phyloP scores from a whole-genome alignment of 2,329 filamentous ascomycete species.

The Fusarium compactum region DNA sequence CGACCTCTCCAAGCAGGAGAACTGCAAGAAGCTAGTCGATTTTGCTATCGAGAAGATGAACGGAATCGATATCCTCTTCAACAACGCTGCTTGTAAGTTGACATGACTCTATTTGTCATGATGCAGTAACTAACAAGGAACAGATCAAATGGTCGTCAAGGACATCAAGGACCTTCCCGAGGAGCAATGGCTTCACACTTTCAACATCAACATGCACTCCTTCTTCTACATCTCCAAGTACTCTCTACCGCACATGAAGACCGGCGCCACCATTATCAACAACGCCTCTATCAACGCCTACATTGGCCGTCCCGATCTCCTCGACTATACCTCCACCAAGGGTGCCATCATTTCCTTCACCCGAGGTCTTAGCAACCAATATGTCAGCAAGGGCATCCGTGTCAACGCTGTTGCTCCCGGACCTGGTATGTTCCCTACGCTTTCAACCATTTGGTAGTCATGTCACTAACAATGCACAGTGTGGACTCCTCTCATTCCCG shows the following conservation, averaged over 20 bases:
- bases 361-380: slow-evolving; percentile 80
- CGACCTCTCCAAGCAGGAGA: slow-evolving; percentile 73
- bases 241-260: slow-evolving; percentile 77
- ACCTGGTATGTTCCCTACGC: slow-evolving; percentile 55
- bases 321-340: slow-evolving; percentile 86
- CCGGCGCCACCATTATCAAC: slow-evolving; percentile 85
- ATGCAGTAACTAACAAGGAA: neutral
- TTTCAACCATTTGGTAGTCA: too few species aligned
- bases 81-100: slow-evolving; percentile 78
- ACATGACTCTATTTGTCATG: neutral
- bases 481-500: slow-evolving; percentile 80
- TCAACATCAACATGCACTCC: slow-evolving; percentile 85
- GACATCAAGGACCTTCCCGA: slow-evolving; percentile 79
- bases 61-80: slow-evolving; percentile 78
- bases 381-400: slow-evolving; percentile 76
- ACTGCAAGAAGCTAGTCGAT: slow-evolving; percentile 77
- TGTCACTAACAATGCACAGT: slow-evolving; percentile 55
- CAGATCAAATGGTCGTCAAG: slow-evolving; percentile 71
- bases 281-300: slow-evolving; percentile 88
- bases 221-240: slow-evolving; percentile 87
- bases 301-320: slow-evolving; percentile 80
- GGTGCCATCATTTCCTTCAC: slow-evolving; percentile 85
- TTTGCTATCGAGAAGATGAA: slow-evolving; percentile 74
- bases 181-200: slow-evolving; percentile 83
- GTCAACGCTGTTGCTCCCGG: slow-evolving; percentile 84